Conservation (phyloP, 1,139 yeast species). For the Candida tunisiensis region DNA sequence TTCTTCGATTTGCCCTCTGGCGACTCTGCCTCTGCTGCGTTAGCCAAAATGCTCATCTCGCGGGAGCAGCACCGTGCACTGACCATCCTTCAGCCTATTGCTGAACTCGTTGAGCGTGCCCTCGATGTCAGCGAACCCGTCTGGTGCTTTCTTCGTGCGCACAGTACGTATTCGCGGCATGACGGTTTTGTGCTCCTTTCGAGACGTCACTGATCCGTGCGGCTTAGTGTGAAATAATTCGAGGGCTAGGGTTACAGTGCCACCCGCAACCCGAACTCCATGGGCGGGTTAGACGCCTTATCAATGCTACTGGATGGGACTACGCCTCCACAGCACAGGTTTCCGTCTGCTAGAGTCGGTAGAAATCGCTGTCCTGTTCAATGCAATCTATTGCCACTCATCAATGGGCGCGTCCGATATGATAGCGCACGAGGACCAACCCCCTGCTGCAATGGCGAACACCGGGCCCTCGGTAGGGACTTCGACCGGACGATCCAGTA, state of each 20-base stretch:
- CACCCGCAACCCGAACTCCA: too few relatives aligned
- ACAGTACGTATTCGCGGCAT: constrained; percentile 30
- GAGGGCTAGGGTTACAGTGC: too few relatives aligned
- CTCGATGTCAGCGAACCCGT: constrained; percentile 58
- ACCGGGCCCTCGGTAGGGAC: constrained; percentile 26
- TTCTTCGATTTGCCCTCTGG: constrained; percentile 24
- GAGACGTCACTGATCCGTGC: too few relatives aligned
- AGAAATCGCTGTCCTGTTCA: too few relatives aligned
- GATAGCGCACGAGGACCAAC: constrained; percentile 66
- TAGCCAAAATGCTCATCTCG: constrained; percentile 6
- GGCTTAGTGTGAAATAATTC: too few relatives aligned
- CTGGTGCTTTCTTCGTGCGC: constrained; percentile 42
- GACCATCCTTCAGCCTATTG: constrained; percentile 42
- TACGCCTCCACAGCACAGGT: too few relatives aligned
- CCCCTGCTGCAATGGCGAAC: constrained; percentile 48
- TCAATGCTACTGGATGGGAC: too few relatives aligned
- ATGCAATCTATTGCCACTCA: too few relatives aligned
- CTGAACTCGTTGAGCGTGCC: constrained; percentile 53
- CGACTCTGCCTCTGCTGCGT: constrained; percentile 10
- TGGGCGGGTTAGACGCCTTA: too few relatives aligned
- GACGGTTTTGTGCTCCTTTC: not conserved
- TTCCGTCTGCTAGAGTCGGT: too few relatives aligned
- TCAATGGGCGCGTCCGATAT: too few relatives aligned
- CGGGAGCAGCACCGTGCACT: constrained; percentile 10
- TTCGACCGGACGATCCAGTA: constrained; percentile 28